Evolutionary conservation across 768 basidiomycete species (phyloP).

Genomic region (Naganishia friedmannii): DNA sequence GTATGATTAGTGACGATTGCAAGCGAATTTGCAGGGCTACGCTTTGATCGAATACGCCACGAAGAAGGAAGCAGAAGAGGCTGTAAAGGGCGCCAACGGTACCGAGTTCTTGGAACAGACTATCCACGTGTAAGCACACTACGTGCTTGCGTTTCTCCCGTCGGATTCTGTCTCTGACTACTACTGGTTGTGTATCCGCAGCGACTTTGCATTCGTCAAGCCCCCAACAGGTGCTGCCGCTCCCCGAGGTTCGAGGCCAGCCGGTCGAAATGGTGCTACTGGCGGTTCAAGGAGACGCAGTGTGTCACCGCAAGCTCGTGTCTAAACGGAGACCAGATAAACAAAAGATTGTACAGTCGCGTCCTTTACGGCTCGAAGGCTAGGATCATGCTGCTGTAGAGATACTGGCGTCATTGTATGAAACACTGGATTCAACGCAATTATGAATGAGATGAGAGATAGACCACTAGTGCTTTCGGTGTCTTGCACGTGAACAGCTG

Average conservation of each 20-base stretch:
- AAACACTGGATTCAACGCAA: background rate
- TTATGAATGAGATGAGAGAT: no score
- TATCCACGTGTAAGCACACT: constrained; percentile 60
- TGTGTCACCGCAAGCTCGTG: constrained; percentile 29
- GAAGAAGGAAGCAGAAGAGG: constrained; percentile 86
- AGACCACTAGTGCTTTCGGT: background rate
- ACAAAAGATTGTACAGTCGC: background rate
- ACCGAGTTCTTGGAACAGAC: constrained; percentile 78
- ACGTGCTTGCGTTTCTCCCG: background rate
- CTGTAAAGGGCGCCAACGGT: constrained; percentile 84
- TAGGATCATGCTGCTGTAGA: background rate
- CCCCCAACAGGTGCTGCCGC: constrained; percentile 56
- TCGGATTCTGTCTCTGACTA: background rate
- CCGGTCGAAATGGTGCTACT: constrained; percentile 20
- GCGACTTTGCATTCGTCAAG: constrained; percentile 88
- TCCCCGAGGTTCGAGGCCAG: constrained; percentile 12
- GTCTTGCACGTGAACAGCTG: background rate
- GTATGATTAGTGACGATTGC: background rate
- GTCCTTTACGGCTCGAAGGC: background rate
- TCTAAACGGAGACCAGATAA: background rate
- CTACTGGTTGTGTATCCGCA: constrained; percentile 14
- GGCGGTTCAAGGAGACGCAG: constrained; percentile 34
- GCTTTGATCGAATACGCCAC: constrained; percentile 97
- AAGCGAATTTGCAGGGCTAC: constrained; percentile 68
- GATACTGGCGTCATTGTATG: background rate